Percentiles rank a stretch among this genome's conserved stretches.
Conservation (phyloP, 1,139 yeast species). For the Protomyces macrosporus region DNA sequence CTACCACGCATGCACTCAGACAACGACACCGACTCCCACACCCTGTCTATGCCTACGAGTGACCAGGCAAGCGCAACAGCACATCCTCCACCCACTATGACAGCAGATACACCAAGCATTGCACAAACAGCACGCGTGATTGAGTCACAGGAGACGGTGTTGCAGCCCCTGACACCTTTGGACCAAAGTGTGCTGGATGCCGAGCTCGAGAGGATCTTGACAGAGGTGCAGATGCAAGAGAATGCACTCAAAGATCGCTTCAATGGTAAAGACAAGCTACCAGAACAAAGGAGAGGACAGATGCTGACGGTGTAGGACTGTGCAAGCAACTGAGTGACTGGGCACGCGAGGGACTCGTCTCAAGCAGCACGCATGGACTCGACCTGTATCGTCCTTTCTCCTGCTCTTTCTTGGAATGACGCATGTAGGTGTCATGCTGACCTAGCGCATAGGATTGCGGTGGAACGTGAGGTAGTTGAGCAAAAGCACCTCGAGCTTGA, state of each 20-base stretch:
- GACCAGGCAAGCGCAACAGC: background rate
- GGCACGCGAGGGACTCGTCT: background rate
- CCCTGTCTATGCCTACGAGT: background rate
- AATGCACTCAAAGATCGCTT: background rate
- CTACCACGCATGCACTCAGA: background rate
- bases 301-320: background rate
- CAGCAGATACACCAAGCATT: background rate
- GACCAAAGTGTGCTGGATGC: background rate
- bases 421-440: background rate
- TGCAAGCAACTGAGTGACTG: background rate
- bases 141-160: background rate
- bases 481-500: background rate
- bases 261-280: background rate
- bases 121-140: background rate
- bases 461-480: background rate
- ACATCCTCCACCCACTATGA: background rate
- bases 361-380: background rate
- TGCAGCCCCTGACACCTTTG: background rate
- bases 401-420: background rate
- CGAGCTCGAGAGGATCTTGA: background rate
- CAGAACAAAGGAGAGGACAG: background rate
- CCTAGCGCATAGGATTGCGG: background rate
- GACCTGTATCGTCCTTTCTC: background rate
- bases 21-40: background rate
- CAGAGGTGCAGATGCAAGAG: background rate